Evolutionary conservation across 257 asterid genomes (phyloP), one percentile per base, ranked within the genome.

Genomic region (Nicotiana sylvestris): DNA sequence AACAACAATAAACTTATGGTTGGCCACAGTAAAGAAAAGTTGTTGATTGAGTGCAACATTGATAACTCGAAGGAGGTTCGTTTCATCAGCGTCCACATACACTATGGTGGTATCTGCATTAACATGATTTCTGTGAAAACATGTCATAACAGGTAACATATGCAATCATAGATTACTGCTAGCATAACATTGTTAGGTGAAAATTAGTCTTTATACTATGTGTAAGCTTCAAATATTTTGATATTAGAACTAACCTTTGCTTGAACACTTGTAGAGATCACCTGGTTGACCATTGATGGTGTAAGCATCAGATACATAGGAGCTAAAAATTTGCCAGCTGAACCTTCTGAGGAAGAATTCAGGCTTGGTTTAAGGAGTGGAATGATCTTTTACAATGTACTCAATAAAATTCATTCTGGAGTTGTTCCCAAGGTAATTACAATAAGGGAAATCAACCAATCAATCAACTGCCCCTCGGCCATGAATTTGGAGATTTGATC

Each of bases 231-330:
- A 56, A 15, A 5, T 4, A 56, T 30, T 9, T 8, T 30, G 62
- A 6, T 17, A 3, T 27, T 11, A 27, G 74, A 35, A 53, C 82
- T 57, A 69, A 92, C 97, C 97, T 88, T 90, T 43, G 56, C 82
- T 82, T 76, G 98, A 96, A 88, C 99, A 96, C 6, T 89, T 93
- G 90, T 90, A 92, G 9, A 94, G 94, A 76, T 94, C 98, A 51
- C 99, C 99, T 3, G 99, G 99, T 76, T 96, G 99, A 6, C 98
- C 98, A 25, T 96, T 96, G 86, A 96, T 91, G 32, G 98, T 96
- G 88, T 88, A 96, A 51, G 99, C 92, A 83, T 94, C 90, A 0
- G 98, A 96, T 30, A 92, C 25, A 97, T 94, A 6, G 97, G 92
- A 1, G 96, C 98, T 25, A 96, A 89, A 87, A 95, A 92, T 90